Evolutionary conservation across 2,329 filamentous ascomycete genomes (phyloP), one percentile per base, ranked within the genome.

Genomic region (Knufia petricola): DNA sequence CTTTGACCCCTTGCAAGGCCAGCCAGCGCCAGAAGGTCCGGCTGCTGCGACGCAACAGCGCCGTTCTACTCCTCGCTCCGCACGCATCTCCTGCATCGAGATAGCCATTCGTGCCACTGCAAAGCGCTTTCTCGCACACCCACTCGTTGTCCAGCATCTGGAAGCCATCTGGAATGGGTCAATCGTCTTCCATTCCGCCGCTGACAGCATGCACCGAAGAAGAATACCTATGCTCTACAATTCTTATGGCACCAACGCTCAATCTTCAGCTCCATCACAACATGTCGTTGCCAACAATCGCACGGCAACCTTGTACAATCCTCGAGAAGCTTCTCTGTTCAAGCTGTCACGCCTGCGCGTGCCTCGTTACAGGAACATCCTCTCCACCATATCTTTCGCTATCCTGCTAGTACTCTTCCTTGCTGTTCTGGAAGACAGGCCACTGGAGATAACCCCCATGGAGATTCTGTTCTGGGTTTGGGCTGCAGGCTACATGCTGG

Each of bases 391-490:
- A 49, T 95, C 89, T 2, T 82, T 94, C 48, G 86, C 85, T 19
- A 79, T 94, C 39, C 74, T 96, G 62, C 82, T 95, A 32, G 83
- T 80, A 12, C 74, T 95, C 9, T 95, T 94, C 63, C 70, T 95
- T 15, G 84, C 87, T 8, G 88, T 96, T 8, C 75, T 95, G 2
- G 71, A 78, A 9, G 72, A 85, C 61, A 78, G 86, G 51, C 90
- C 87, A 2, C 76, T 82, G 47, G 76, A 82, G 46, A 95, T 96
- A 59, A 94, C 87, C 1, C 78, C 78, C 0, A 70, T 95, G 8
- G 90, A 96, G 64, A 72, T 95, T 13, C 65, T 95, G 10, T 95
- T 96, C 67, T 96, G 90, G 90, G 87, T 95, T 65, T 96, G 90
- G 89, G 94, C 87, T 62, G 87, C 87, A 21, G 90, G 90, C 0